These are phyloP conservation scores for Hordeum vulgare DNA, from an alignment of 176 grass and related monocot species.

Conservation along the genomic window DNA sequence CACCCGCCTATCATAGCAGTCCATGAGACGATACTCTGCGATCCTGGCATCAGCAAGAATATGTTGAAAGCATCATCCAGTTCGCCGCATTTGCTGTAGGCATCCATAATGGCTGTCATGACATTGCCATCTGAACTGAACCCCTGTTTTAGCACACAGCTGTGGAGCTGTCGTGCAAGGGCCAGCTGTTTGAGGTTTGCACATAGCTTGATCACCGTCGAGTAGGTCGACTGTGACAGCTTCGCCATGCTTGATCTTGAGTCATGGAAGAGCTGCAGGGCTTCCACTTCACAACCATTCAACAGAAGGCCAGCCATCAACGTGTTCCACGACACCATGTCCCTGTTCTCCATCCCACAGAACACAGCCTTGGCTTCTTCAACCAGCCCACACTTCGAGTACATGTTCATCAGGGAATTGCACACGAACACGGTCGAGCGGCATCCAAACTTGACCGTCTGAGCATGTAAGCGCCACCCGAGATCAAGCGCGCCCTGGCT, in stretches of 20 bases:
- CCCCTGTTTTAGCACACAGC: slow-evolving; percentile 49
- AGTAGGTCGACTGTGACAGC: slow-evolving; percentile 46
- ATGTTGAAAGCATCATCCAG: slow-evolving; percentile 37
- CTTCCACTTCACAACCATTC: slow-evolving; percentile 42
- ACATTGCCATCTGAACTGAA: slow-evolving; percentile 35
- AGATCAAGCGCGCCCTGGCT: neutral
- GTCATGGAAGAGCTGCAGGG: slow-evolving; percentile 44
- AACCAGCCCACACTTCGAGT: slow-evolving; percentile 41
- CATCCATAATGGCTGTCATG: slow-evolving; percentile 54
- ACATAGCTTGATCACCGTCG: slow-evolving; percentile 65
- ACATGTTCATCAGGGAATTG: slow-evolving; percentile 70
- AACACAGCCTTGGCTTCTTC: slow-evolving; percentile 52
- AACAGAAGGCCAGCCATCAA: slow-evolving; percentile 47
- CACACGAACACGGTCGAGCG: slow-evolving; percentile 20
- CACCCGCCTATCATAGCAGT: slow-evolving; percentile 71
- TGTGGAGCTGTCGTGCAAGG: slow-evolving; percentile 54
- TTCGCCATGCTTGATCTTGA: slow-evolving; percentile 21
- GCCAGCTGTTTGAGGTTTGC: slow-evolving; percentile 45
- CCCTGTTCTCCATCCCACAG: slow-evolving; percentile 34
- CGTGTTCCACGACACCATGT: slow-evolving; percentile 61
- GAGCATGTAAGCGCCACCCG: slow-evolving; percentile 32
- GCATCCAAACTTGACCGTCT: slow-evolving; percentile 49
- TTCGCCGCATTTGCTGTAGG: slow-evolving; percentile 52
- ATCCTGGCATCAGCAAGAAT: slow-evolving; percentile 38
- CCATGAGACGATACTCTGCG: slow-evolving; percentile 55